phyloP scores from a whole-genome alignment of 257 asterid species.

The Gentiana straminea region DNA sequence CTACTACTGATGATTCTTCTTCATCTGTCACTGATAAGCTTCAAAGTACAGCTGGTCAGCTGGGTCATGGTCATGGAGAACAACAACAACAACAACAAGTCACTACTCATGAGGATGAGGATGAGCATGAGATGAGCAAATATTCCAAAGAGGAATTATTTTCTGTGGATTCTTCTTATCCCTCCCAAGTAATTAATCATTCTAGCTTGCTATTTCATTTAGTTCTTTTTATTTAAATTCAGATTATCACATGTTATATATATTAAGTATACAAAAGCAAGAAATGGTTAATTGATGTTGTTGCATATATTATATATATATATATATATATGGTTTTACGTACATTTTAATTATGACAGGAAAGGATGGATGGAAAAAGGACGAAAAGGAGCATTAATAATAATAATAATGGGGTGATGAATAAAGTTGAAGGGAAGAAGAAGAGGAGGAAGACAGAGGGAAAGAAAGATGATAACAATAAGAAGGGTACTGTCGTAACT shows the following conservation, averaged over 20 bases:
- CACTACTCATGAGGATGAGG: slow-evolving; percentile 24
- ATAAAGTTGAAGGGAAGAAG: slow-evolving; percentile 23
- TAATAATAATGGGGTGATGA: slow-evolving; percentile 1
- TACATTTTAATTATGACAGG: slow-evolving; percentile 18
- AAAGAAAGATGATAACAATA: slow-evolving; percentile 19
- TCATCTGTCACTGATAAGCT: slow-evolving; percentile 33
- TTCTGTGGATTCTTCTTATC: slow-evolving; percentile 27
- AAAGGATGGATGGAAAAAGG: slow-evolving; percentile 24
- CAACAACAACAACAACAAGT: slow-evolving; percentile 1
- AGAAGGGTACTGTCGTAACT: slow-evolving; percentile 2
- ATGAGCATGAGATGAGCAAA: too few relatives aligned
- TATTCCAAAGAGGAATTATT: slow-evolving; percentile 18
- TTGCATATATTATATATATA: too few relatives aligned
- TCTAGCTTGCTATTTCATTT: too few relatives aligned
- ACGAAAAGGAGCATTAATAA: slow-evolving; percentile 17
- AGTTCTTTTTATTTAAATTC: not conserved
- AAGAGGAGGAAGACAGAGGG: slow-evolving; percentile 1
- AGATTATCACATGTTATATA: not conserved
- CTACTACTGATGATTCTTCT: slow-evolving; percentile 27
- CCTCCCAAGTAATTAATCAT: slow-evolving; percentile 33
- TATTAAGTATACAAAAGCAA: not conserved
- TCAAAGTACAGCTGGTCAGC: slow-evolving; percentile 3
- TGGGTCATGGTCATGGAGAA: slow-evolving; percentile 1
- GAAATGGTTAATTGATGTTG: too few relatives aligned
- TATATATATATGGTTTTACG: not conserved